Evolutionary conservation across 768 basidiomycete genomes (phyloP), one percentile per base, ranked within the genome.

Genomic region (Strobilomyces confusus): DNA sequence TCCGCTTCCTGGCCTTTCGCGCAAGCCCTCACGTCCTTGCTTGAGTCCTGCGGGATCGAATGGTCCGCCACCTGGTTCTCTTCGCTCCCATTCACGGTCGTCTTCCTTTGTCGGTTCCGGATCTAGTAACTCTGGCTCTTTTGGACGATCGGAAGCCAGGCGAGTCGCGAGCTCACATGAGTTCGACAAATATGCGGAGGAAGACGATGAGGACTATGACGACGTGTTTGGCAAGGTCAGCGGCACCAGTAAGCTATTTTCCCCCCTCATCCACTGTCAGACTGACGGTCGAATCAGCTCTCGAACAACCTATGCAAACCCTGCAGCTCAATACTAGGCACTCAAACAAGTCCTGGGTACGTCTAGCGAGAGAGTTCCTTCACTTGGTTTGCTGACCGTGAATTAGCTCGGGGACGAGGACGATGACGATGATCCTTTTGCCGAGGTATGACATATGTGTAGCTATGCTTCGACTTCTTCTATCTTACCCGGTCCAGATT

Each of bases 401-500:
- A 32, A 49, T n/a, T 56, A 89, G 85, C 72, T 88, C 49, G 86
- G 86, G 9, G 92, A 92, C 41, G 90, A 89, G 32, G 83, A 82
- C 3, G 93, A 95, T 52, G 94, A 95, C 48, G 91, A 93, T 49
- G 94, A 99, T 75, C 95, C 97, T 1, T 99, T 99, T 61, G 94
- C 95, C 3, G 92, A 94, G 75, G 92, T 91, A 59, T 51, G 61
- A 44, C 29, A n/a, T 29, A 29, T 12, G 9, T 37, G 22, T 44
- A 22, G 15, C 17, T 44, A 19, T 20, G 26, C 26, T 44, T 44
- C 14, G 46, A 42, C 34, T 25, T 32, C 6, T 36, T 50, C 23
- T 44, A 50, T 58, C 55, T 58, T 51, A 42, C 34, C 48, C 37
- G 8, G 9, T 49, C 32, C 56, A 88, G 89, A 95, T 95, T 54